A percentile compares a stretch with the other conserved stretches of the same genome.
Evolutionary conservation across 75 land plant species (phyloP).

Genomic region (Pinus taeda): DNA sequence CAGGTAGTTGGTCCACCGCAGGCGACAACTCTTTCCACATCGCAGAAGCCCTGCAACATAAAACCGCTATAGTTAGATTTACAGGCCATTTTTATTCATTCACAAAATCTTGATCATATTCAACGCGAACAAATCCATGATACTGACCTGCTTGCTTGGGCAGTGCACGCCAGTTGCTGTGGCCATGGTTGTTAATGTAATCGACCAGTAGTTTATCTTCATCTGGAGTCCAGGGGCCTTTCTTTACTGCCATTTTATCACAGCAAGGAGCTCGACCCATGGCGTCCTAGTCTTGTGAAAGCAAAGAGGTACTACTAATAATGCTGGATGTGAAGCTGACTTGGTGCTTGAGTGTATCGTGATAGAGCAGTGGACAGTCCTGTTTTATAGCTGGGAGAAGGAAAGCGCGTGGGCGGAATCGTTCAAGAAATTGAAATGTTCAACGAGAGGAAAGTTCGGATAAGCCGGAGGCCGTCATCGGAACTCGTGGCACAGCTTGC

Average conservation of each 20-base stretch:
- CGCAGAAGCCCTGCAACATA: constrained; percentile 15
- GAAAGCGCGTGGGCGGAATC: too few species aligned
- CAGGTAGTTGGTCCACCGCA: constrained; percentile 18
- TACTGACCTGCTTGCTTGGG: constrained; percentile 21
- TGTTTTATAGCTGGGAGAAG: too few species aligned
- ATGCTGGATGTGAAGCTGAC: not conserved
- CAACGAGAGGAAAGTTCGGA: too few species aligned
- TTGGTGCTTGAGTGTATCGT: too few species aligned
- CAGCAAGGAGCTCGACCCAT: constrained; percentile 16
- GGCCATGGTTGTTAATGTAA: constrained; percentile 17
- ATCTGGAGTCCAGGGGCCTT: not conserved
- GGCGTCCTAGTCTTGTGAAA: not conserved
- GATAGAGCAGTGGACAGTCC: too few species aligned
- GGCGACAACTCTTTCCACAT: constrained; percentile 26
- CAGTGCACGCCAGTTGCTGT: constrained; percentile 26
- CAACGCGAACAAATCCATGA: too few species aligned
- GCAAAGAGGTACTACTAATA: not conserved
- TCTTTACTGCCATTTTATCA: constrained; percentile 17
- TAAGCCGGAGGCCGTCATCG: too few species aligned
- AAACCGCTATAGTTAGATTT: not conserved
- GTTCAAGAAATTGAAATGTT: too few species aligned
- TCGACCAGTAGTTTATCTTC: constrained; percentile 19
- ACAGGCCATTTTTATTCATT: too few species aligned
- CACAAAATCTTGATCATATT: too few species aligned
- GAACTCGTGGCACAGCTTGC: too few species aligned